Evolutionary conservation across 1,284 basidiomycete genomes (phyloP).

Genomic region (Flammula alnicola): DNA sequence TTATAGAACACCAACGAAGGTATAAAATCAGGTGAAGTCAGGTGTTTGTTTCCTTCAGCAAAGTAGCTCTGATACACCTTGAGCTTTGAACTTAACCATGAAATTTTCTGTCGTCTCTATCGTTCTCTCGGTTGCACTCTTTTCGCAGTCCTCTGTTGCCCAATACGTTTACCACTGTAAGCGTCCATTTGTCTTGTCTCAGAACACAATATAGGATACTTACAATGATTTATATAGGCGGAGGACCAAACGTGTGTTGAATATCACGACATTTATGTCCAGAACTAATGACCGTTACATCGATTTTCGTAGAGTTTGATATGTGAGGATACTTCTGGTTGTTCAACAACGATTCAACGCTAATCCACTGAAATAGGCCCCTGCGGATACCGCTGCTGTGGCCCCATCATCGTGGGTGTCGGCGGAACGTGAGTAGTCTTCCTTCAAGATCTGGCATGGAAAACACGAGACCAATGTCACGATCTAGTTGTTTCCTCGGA

Average conservation of each 20-base stretch:
- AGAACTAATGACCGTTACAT: not conserved
- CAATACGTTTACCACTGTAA: slow-evolving; percentile 1
- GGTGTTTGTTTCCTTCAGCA: no score
- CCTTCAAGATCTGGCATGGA: not conserved
- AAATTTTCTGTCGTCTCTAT: slow-evolving; percentile 5
- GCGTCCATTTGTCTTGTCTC: not conserved
- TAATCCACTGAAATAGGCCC: slow-evolving; percentile 15
- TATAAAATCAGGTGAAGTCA: no score
- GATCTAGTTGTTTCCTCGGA: slow-evolving; percentile 17
- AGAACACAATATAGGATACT: not conserved
- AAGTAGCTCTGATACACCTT: no score
- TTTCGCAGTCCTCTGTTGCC: slow-evolving; percentile 1
- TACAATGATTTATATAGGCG: not conserved
- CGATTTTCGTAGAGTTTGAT: no score
- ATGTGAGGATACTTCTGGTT: no score
- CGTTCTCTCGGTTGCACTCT: slow-evolving; percentile 1
- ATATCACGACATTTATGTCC: no score
- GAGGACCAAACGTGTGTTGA: slow-evolving; percentile 2
- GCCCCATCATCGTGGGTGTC: slow-evolving; percentile 12
- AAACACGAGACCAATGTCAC: not conserved
- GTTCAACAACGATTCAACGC: no score
- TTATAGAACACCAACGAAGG: no score
- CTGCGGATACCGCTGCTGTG: slow-evolving; percentile 20
- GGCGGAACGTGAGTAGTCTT: slow-evolving; percentile 16
- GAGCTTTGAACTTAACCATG: no score